Conservation (phyloP, 1,139 yeast genomes). For the Citeromyces hawaiiensis region DNA sequence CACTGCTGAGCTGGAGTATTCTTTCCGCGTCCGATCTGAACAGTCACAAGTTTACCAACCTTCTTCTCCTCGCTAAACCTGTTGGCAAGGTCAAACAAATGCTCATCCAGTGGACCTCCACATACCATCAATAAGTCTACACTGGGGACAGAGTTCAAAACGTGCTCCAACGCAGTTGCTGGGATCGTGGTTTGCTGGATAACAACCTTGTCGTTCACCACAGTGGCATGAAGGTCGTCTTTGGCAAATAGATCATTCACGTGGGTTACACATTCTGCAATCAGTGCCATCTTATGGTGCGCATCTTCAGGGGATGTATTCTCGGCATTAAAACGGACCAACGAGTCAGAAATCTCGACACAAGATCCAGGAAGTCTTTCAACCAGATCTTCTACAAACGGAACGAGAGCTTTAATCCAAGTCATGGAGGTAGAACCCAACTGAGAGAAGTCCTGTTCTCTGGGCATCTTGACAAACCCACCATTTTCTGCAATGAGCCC, state of each 20-base stretch:
- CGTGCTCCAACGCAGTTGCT: constrained; percentile 36
- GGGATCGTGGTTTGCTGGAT: constrained; percentile 47
- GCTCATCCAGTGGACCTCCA: constrained; percentile 66
- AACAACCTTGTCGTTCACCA: constrained; percentile 56
- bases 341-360: constrained; percentile 61
- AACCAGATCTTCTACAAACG: constrained; percentile 49
- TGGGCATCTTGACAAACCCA: constrained; percentile 49
- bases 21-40: constrained; percentile 43
- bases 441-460: constrained; percentile 48
- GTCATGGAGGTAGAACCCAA: constrained; percentile 35
- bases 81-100: constrained; percentile 49
- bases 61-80: constrained; percentile 22
- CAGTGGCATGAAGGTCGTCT: constrained; percentile 66
- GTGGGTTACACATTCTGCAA: constrained; percentile 82
- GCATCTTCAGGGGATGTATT: constrained; percentile 43
- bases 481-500: constrained; percentile 91
- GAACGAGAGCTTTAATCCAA: constrained; percentile 53
- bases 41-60: constrained; percentile 36
- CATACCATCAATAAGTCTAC: constrained; percentile 37
- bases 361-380: constrained; percentile 76
- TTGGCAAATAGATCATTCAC: constrained; percentile 61
- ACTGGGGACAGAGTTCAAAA: constrained; percentile 9
- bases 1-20: constrained; percentile 24
- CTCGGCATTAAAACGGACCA: constrained; percentile 64
- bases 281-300: constrained; percentile 49